A percentile compares a stretch with the other conserved stretches of the same genome.
phyloP scores from a whole-genome alignment of 768 basidiomycete species.

The Suillus spraguei region DNA sequence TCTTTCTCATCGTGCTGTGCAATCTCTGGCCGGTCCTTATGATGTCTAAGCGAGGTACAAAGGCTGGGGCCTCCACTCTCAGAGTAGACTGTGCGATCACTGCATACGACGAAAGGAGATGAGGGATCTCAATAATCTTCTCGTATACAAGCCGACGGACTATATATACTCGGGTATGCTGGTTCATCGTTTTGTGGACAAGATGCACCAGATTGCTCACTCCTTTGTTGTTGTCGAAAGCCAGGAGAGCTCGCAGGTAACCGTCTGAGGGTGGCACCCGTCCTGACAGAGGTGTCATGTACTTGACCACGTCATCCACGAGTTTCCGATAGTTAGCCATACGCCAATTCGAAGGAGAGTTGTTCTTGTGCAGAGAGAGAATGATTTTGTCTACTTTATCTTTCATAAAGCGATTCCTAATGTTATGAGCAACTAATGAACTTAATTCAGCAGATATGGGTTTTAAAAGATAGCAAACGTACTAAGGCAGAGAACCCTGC shows the following conservation, averaged over 20 bases:
- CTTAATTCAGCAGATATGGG: background rate
- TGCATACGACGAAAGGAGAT: constrained; percentile 25
- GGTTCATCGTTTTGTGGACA: constrained; percentile 20
- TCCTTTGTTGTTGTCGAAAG: constrained; percentile 18
- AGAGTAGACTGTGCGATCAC: constrained; percentile 19
- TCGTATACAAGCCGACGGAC: constrained; percentile 35
- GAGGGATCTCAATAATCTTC: constrained; percentile 31
- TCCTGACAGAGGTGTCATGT: background rate
- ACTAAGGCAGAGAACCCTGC: constrained; percentile 51
- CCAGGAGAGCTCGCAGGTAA: constrained; percentile 20
- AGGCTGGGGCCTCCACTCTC: constrained; percentile 20
- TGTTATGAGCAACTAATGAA: constrained; percentile 38
- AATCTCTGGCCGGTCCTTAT: background rate
- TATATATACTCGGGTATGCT: background rate
- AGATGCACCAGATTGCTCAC: constrained; percentile 27
- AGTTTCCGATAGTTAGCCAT: constrained; percentile 16
- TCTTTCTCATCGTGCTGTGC: background rate
- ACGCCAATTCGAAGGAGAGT: constrained; percentile 2
- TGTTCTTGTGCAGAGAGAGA: constrained; percentile 15
- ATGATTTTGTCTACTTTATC: constrained; percentile 13
- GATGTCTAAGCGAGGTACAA: constrained; percentile 9
- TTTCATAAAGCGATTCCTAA: constrained; percentile 6
- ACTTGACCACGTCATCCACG: constrained; percentile 11
- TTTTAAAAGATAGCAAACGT: constrained; percentile 22
- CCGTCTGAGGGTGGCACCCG: background rate